Percentiles rank a stretch among this genome's conserved stretches.
These are phyloP conservation scores for Macrolepiota dolichaula DNA, from an alignment of 768 basidiomycete species.

Conservation along the genomic window DNA sequence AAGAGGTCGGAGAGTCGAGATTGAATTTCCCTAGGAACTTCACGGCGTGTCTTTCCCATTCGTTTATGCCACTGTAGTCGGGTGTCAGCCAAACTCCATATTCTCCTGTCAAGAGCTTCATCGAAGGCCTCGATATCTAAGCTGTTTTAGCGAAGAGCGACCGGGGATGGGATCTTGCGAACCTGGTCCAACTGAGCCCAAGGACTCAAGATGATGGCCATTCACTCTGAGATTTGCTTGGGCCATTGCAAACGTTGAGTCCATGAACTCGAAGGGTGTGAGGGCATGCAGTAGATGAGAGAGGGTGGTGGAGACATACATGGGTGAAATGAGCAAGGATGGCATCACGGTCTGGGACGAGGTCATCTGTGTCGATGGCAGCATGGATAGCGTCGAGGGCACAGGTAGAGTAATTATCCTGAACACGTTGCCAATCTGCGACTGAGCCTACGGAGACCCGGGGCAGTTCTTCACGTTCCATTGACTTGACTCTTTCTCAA, in stretches of 20 bases:
- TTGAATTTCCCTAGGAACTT: constrained; percentile 53
- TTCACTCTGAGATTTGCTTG: constrained; percentile 77
- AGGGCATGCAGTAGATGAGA: constrained; percentile 3
- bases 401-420: constrained; percentile 46
- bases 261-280: constrained; percentile 46
- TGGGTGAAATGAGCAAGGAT: constrained; percentile 48
- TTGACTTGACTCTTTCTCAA: constrained; percentile 12
- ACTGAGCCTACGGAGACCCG: constrained; percentile 64
- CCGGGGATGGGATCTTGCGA: constrained; percentile 7
- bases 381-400: constrained; percentile 44
- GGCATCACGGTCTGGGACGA: constrained; percentile 40
- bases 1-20: constrained; percentile 26
- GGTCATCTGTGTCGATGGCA: constrained; percentile 36
- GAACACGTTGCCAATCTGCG: constrained; percentile 64
- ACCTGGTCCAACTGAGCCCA: constrained; percentile 57
- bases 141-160: not conserved
- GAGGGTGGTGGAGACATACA: constrained; percentile 27
- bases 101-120: constrained; percentile 77
- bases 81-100: constrained; percentile 78
- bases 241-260: constrained; percentile 56
- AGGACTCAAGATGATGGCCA: constrained; percentile 69
- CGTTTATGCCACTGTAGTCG: constrained; percentile 72
- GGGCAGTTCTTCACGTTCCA: constrained; percentile 42
- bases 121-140: constrained; percentile 79
- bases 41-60: constrained; percentile 64